These are phyloP conservation scores for Solanum virginianum DNA, from an alignment of 257 asterid genomes.

Conservation along the genomic window DNA sequence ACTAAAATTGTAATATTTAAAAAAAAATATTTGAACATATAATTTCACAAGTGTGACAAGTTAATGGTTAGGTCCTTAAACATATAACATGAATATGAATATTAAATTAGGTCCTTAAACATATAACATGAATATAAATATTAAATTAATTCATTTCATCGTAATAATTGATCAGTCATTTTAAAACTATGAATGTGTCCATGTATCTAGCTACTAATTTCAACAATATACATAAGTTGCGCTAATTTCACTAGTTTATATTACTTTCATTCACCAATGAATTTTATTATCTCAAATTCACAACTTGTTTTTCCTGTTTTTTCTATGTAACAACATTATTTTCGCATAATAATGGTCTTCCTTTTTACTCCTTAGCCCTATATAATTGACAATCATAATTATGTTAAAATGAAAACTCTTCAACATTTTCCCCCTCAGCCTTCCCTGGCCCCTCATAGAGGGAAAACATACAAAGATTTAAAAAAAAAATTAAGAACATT, in stretches of 20 bases:
- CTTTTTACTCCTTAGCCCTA: background rate
- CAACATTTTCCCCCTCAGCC: background rate
- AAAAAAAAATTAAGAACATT: background rate
- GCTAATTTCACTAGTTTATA: background rate
- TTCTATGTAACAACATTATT: background rate
- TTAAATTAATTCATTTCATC: background rate
- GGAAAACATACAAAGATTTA: background rate
- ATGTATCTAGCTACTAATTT: background rate
- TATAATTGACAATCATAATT: background rate
- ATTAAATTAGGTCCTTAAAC: background rate
- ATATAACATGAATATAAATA: background rate
- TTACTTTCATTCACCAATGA: background rate
- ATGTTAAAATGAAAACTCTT: background rate
- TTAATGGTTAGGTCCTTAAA: background rate
- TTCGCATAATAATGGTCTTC: background rate
- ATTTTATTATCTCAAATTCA: background rate
- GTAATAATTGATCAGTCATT: background rate
- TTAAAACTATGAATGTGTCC: background rate
- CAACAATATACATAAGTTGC: background rate
- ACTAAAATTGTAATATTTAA: too few species aligned
- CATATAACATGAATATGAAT: background rate
- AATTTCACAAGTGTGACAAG: background rate
- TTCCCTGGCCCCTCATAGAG: background rate
- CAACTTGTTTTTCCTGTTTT: background rate
- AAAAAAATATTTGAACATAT: too few species aligned